A percentile compares a stretch with the other conserved stretches of the same genome.
Evolutionary conservation across 352 stramenopile species (phyloP).

Genomic region (Phytophthora fragariae): DNA sequence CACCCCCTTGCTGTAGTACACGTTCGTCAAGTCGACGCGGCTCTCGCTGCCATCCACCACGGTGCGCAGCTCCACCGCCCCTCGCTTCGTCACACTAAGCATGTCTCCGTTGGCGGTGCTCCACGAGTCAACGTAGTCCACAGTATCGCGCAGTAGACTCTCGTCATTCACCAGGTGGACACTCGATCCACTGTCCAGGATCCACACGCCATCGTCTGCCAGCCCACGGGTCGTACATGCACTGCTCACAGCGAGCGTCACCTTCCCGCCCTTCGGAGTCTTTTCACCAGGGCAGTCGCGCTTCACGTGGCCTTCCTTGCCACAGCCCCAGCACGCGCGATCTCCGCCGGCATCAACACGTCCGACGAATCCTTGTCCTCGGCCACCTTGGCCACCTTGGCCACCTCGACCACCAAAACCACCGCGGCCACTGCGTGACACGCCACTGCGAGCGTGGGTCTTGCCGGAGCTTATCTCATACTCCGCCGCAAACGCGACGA

Average conservation of each 20-base stretch:
- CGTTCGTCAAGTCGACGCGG: not conserved
- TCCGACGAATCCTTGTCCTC: not conserved
- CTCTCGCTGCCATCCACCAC: not conserved
- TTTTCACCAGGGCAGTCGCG: not conserved
- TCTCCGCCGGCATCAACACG: not conserved
- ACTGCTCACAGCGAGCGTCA: not conserved
- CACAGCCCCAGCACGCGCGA: not conserved
- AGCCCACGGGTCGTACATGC: not conserved
- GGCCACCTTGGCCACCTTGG: not conserved
- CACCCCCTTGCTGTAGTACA: not conserved
- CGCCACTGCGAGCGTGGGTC: not conserved
- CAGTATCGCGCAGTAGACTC: not conserved
- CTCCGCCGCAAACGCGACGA: slow-evolving; percentile 7
- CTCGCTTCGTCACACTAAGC: not conserved
- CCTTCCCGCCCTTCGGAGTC: not conserved
- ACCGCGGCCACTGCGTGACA: not conserved
- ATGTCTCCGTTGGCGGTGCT: not conserved
- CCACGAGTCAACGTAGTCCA: not conserved
- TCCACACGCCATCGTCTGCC: not conserved
- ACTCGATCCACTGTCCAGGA: slow-evolving; percentile 1
- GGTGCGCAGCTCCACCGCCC: not conserved
- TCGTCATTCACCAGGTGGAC: slow-evolving; percentile 1
- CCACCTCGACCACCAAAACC: not conserved
- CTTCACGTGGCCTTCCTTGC: not conserved
- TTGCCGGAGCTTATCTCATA: not conserved